Conservation (phyloP, 257 asterid genomes). For the Nicotiana tomentosiformis region DNA sequence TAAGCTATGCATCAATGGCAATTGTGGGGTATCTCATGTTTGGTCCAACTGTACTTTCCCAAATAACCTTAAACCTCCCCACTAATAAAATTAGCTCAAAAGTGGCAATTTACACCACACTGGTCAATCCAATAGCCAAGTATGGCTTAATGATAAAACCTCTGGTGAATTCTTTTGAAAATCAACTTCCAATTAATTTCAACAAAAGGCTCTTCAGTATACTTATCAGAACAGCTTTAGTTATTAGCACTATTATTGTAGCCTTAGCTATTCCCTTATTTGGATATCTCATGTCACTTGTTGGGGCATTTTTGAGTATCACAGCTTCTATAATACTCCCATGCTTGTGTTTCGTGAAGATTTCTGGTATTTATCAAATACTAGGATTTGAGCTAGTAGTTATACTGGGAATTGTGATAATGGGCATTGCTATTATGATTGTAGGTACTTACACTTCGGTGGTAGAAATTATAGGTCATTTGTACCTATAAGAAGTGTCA, state of each 20-base stretch:
- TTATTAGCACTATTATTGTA: slow-evolving; percentile 51
- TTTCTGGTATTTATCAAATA: slow-evolving; percentile 43
- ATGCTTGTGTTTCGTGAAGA: slow-evolving; percentile 74
- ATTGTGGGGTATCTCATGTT: slow-evolving; percentile 76
- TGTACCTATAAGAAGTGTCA: neutral
- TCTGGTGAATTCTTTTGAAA: slow-evolving; percentile 44
- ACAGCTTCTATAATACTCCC: slow-evolving; percentile 69
- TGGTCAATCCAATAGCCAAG: slow-evolving; percentile 75
- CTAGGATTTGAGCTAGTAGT: slow-evolving; percentile 29
- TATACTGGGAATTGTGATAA: slow-evolving; percentile 42
- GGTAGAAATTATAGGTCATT: slow-evolving; percentile 38
- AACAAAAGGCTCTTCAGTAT: slow-evolving; percentile 22
- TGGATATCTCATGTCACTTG: slow-evolving; percentile 71
- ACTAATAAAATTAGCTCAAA: slow-evolving; percentile 44
- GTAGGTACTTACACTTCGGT: slow-evolving; percentile 63
- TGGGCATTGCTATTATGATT: slow-evolving; percentile 50
- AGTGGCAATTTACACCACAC: slow-evolving; percentile 76
- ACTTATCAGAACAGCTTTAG: slow-evolving; percentile 42
- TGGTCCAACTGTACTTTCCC: slow-evolving; percentile 54
- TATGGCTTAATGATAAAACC: slow-evolving; percentile 80
- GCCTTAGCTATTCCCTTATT: slow-evolving; percentile 71
- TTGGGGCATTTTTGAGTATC: slow-evolving; percentile 72
- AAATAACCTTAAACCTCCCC: slow-evolving; percentile 72
- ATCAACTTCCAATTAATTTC: slow-evolving; percentile 14
- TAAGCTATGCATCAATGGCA: slow-evolving; percentile 71